Conservation (phyloP, 1,139 yeast genomes). For the Diutina neorugosa region DNA sequence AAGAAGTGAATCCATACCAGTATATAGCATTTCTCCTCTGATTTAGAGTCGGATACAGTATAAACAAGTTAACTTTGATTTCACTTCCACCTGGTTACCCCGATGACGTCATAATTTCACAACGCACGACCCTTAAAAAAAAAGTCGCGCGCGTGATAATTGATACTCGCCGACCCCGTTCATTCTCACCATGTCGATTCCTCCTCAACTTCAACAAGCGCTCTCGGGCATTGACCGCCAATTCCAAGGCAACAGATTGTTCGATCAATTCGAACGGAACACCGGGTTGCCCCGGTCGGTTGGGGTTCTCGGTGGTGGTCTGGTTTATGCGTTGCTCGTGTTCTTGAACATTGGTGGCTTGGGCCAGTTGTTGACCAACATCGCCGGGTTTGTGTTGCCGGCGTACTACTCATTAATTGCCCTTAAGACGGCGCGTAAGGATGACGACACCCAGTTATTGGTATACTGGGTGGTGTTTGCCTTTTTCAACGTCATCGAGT, state of each 20-base stretch:
- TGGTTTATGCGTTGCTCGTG: slow-evolving; percentile 58
- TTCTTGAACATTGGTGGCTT: slow-evolving; percentile 87
- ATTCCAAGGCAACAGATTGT: slow-evolving; percentile 8
- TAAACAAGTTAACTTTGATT: too few species aligned
- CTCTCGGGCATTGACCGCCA: background rate
- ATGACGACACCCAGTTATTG: slow-evolving; percentile 77
- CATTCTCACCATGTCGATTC: background rate
- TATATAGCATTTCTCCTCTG: background rate
- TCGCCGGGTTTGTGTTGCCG: slow-evolving; percentile 85
- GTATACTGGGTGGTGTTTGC: slow-evolving; percentile 98
- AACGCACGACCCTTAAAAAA: background rate
- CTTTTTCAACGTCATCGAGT: slow-evolving; percentile 78
- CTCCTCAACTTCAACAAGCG: slow-evolving; percentile 1
- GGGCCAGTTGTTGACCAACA: slow-evolving; percentile 85
- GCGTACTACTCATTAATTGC: slow-evolving; percentile 84
- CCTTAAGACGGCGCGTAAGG: slow-evolving; percentile 51
- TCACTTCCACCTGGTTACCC: background rate
- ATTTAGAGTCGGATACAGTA: background rate
- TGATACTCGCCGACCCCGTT: background rate
- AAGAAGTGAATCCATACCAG: slow-evolving; percentile 6
- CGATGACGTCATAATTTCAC: background rate
- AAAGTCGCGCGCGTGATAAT: background rate
- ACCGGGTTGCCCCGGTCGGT: slow-evolving; percentile 85
- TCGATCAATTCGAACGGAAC: slow-evolving; percentile 46
- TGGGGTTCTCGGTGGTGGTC: slow-evolving; percentile 56